These are phyloP conservation scores for Cadophora sp. DNA, from an alignment of 2,329 filamentous ascomycete species.

Conservation along the genomic window DNA sequence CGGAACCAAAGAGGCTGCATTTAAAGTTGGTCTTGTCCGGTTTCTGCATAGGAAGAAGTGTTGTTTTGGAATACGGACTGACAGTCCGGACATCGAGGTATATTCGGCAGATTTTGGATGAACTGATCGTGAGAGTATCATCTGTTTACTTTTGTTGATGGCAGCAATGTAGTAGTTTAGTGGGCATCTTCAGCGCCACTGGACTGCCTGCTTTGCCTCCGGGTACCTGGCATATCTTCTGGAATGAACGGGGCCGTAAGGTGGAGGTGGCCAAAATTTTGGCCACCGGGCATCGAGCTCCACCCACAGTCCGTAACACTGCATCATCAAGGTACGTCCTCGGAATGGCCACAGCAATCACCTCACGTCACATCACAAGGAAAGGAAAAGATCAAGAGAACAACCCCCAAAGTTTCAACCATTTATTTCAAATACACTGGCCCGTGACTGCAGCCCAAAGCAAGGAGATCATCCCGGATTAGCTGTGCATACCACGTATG, in stretches of 20 bases:
- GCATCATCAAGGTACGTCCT: not conserved
- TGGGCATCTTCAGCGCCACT: not conserved
- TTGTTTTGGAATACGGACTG: not conserved
- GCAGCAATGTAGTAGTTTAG: not conserved
- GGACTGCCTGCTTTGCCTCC: not conserved
- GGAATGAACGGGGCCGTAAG: not conserved
- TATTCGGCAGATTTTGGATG: not conserved
- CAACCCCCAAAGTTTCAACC: not conserved
- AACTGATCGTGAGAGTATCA: not conserved
- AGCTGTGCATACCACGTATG: conserved; percentile 16
- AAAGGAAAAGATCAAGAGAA: not conserved
- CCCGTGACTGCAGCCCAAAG: not conserved
- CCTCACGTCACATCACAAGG: not conserved
- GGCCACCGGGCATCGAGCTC: not conserved
- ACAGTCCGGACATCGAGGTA: no score
- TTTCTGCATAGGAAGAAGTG: not conserved
- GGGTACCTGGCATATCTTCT: conserved; percentile 14
- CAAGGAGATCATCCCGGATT: conserved; percentile 20
- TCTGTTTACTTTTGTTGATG: not conserved
- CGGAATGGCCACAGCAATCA: not conserved
- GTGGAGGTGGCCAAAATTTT: not conserved
- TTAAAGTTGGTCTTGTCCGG: not conserved
- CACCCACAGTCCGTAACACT: not conserved
- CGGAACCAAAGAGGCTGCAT: not conserved
- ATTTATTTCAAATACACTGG: not conserved